A percentile compares a stretch with the other conserved stretches of the same genome.
These are phyloP conservation scores for Centaurea solstitialis DNA, from an alignment of 129 eudicot genomes.

Conservation along the genomic window DNA sequence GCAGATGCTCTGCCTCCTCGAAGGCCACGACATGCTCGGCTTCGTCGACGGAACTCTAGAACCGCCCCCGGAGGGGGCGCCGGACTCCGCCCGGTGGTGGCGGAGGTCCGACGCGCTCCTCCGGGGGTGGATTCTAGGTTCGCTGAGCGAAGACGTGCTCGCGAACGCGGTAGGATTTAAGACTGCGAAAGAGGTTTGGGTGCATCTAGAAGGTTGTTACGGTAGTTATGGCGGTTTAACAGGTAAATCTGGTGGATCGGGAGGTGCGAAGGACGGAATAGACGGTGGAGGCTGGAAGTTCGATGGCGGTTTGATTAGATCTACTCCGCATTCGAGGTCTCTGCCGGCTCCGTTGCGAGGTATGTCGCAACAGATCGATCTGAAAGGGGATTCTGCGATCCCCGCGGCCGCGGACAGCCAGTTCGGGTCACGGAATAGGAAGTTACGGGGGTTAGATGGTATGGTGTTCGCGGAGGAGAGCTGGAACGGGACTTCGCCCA, in stretches of 20 bases:
- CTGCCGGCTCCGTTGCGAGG: slow-evolving; percentile 32
- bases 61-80: neutral
- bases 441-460: slow-evolving; percentile 21
- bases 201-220: slow-evolving; percentile 11
- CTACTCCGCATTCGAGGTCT: slow-evolving; percentile 43
- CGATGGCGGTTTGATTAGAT: neutral
- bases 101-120: slow-evolving; percentile 40
- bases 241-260: neutral
- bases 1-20: slow-evolving; percentile 33
- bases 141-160: slow-evolving; percentile 23
- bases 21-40: slow-evolving; percentile 36
- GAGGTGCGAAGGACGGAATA: neutral
- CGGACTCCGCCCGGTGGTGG: slow-evolving; percentile 19
- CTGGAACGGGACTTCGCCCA: slow-evolving; percentile 5
- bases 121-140: slow-evolving; percentile 43
- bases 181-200: slow-evolving; percentile 36
- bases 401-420: slow-evolving; percentile 13
- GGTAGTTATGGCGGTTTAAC: too few species aligned
- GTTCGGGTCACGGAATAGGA: neutral
- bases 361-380: slow-evolving; percentile 36
- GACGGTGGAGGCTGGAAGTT: slow-evolving; percentile 14
- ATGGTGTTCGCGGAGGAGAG: slow-evolving; percentile 25
- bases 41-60: slow-evolving; percentile 24
- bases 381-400: slow-evolving; percentile 37
- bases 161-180: neutral